Evolutionary conservation across 495 filamentous ascomycete genomes (phyloP), one percentile per base, ranked within the genome.

Genomic region (Aspergillus nanangensis): DNA sequence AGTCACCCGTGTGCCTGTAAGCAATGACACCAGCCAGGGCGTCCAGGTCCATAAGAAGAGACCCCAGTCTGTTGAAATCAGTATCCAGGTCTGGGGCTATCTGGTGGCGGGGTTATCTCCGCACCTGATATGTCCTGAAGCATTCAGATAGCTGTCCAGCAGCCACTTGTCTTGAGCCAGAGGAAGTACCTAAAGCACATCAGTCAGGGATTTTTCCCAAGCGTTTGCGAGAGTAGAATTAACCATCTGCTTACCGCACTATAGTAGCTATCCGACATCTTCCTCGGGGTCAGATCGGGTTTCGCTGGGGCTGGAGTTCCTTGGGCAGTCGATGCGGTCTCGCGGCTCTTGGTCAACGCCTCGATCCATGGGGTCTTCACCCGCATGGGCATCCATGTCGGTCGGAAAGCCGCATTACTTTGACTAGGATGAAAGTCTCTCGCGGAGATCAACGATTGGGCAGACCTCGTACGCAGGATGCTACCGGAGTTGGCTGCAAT

Each of bases 11-110:
- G 56, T 92, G 88, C 38, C 87, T 86, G 57, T 90, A 89, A 18
- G 86, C 86, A 44, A 94, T 77, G 13, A 92, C 74, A 14, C 88
- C 88, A 1, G 88, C 84, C 8, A 92, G 58, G 1, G 88, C 88
- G 66, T 92, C 88, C 7, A 94, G 74, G 46, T 92, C 87, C 81
- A 90, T 90, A 47, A 92, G 75, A 13, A 90, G 61, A 0, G 84
- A 81, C 0, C 87, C 87, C 5, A 90, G 68, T 46, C 79, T 78
- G 41, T 1, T n/a, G n/a, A n/a, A n/a, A 17, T 2, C 8, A 29
- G 56, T 48, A 55, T 48, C 20, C 3, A 24, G 10, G 22, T 5
- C 17, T 24, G 11, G 31, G 10, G 5, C 1, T 22, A 19, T n/a
- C 9, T 19, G 38, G 8, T 9, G n/a, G 11, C 1, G 47, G 9